phyloP scores from a whole-genome alignment of 257 asterid genomes.

The Nemophila menziesii region DNA sequence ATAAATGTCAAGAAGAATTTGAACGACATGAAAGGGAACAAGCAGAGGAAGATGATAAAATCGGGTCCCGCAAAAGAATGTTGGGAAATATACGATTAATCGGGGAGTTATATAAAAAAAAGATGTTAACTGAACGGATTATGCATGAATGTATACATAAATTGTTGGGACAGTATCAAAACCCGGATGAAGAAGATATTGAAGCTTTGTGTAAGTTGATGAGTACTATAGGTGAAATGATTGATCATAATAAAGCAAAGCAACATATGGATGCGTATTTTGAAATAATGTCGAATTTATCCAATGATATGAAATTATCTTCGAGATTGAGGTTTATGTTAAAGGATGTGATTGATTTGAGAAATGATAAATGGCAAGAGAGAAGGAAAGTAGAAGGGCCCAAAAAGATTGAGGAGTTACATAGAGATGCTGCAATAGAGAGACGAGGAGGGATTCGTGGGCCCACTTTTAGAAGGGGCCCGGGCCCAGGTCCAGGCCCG shows the following conservation, averaged over 20 bases:
- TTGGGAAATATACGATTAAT: conserved; percentile 28
- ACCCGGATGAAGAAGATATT: conserved; percentile 29
- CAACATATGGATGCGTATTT: conserved; percentile 27
- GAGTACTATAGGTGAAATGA: conserved; percentile 25
- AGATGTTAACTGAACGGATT: conserved; percentile 25
- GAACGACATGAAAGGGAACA: conserved; percentile 29
- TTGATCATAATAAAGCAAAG: conserved; percentile 24
- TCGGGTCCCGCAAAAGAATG: conserved; percentile 22
- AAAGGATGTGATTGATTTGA: conserved; percentile 27
- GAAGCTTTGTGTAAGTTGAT: conserved; percentile 27
- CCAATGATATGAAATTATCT: conserved; percentile 14
- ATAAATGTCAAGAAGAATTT: conserved; percentile 30
- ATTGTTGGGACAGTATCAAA: conserved; percentile 20
- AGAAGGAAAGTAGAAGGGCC: conserved; percentile 36
- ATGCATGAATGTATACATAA: conserved; percentile 27
- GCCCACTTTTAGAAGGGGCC: conserved; percentile 14
- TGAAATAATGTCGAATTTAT: conserved; percentile 16
- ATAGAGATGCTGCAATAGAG: conserved; percentile 27
- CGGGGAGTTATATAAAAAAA: conserved; percentile 32
- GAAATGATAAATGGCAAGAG: conserved; percentile 30
- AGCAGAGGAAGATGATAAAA: conserved; percentile 17
- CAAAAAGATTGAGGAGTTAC: conserved; percentile 25
- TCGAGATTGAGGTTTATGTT: conserved; percentile 28
- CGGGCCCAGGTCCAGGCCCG: conserved; percentile 14
- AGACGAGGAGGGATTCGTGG: conserved; percentile 14